Evolutionary conservation across 768 basidiomycete species (phyloP).

Genomic region (Boletus rubescentipes): DNA sequence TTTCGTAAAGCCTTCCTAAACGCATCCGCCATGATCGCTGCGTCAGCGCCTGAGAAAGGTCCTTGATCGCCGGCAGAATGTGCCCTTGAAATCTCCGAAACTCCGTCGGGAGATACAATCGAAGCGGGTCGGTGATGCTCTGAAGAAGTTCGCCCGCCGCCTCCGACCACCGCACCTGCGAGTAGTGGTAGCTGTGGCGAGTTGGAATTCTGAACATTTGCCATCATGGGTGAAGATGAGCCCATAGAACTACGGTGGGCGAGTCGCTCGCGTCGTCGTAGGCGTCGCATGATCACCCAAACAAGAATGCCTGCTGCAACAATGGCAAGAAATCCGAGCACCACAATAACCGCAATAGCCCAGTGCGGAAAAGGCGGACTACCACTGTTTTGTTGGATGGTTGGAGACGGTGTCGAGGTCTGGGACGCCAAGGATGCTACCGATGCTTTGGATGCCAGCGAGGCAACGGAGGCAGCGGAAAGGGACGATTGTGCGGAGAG

Average conservation of each 20-base stretch:
- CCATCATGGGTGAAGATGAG: constrained; percentile 82
- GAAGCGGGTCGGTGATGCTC: constrained; percentile 36
- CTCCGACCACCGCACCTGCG: constrained; percentile 33
- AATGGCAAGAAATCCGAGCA: constrained; percentile 84
- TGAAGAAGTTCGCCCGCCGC: constrained; percentile 32
- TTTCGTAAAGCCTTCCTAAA: constrained; percentile 87
- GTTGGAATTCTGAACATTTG: constrained; percentile 45
- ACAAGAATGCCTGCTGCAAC: constrained; percentile 62
- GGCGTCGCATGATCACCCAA: constrained; percentile 71
- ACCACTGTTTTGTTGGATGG: constrained; percentile 44
- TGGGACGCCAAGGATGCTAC: constrained; percentile 32
- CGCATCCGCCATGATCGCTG: constrained; percentile 91
- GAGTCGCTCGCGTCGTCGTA: constrained; percentile 51
- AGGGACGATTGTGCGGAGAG: constrained; percentile 35
- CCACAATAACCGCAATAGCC: constrained; percentile 89
- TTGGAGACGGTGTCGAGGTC: constrained; percentile 22
- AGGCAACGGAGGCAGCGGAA: constrained; percentile 31
- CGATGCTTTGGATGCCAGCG: constrained; percentile 38
- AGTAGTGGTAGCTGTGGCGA: constrained; percentile 51
- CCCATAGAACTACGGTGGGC: constrained; percentile 75
- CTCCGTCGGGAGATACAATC: constrained; percentile 64
- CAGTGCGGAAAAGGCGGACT: constrained; percentile 69
- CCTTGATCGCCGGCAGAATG: constrained; percentile 63
- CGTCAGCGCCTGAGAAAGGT: constrained; percentile 81
- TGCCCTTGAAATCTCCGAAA: constrained; percentile 65